phyloP scores from a whole-genome alignment of 1,284 basidiomycete genomes.

The Mrakiaceae sp. region DNA sequence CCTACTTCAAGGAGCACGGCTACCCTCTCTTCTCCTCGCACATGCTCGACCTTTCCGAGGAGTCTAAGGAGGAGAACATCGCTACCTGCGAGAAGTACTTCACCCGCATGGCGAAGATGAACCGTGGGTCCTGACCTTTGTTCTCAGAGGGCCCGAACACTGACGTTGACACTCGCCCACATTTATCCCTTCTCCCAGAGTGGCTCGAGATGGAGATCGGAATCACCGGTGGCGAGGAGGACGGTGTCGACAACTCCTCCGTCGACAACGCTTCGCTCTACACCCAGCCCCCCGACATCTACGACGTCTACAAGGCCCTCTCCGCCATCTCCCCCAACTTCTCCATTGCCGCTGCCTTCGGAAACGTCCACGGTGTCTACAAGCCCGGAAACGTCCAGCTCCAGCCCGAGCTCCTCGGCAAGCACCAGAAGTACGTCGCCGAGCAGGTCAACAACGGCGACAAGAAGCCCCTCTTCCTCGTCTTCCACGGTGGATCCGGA shows the following conservation, averaged over 20 bases:
- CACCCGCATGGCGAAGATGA: constrained; percentile 83
- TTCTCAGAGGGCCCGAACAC: background rate
- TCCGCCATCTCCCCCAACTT: constrained; percentile 84
- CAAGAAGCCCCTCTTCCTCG: constrained; percentile 83
- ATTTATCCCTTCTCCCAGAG: constrained; percentile 30
- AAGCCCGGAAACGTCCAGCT: constrained; percentile 90
- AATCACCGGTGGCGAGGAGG: constrained; percentile 99
- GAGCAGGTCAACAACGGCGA: constrained; percentile 53
- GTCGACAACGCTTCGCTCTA: constrained; percentile 92
- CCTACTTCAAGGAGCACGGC: constrained; percentile 77
- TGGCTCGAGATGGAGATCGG: constrained; percentile 99
- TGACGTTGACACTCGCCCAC: background rate
- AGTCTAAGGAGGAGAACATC: constrained; percentile 96
- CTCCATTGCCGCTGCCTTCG: constrained; percentile 90
- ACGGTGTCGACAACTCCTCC: constrained; percentile 91
- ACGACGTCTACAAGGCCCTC: constrained; percentile 78
- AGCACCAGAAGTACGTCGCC: constrained; percentile 76
- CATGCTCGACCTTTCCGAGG: constrained; percentile 99
- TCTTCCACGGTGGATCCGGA: constrained; percentile 99
- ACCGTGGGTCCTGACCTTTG: constrained; percentile 33
- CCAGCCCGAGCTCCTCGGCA: constrained; percentile 78
- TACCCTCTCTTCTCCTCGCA: constrained; percentile 89
- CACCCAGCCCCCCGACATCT: constrained; percentile 96
- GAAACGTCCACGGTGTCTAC: constrained; percentile 91
- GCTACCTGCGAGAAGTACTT: constrained; percentile 90